These are phyloP conservation scores for Cryphonectria naterciae DNA, from an alignment of 2,329 filamentous ascomycete species.

Conservation along the genomic window DNA sequence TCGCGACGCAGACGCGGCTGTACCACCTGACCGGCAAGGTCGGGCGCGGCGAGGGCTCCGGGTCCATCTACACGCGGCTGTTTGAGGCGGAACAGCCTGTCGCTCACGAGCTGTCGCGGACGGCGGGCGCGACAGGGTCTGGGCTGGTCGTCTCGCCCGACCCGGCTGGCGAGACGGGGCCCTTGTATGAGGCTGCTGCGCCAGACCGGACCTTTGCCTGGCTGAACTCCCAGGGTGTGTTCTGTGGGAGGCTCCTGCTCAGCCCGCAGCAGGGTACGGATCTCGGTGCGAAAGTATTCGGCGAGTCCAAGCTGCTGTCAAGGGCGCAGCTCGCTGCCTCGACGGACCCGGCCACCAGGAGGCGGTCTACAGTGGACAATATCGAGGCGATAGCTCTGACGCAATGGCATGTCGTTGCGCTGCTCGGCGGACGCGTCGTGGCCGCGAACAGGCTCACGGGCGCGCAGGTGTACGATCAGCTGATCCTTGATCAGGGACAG, in stretches of 20 bases:
- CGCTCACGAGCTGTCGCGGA: constrained; percentile 70
- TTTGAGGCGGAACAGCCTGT: constrained; percentile 86
- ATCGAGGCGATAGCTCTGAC: constrained; percentile 83
- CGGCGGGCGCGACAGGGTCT: constrained; percentile 61
- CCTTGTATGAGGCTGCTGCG: constrained; percentile 57
- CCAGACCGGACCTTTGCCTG: constrained; percentile 83
- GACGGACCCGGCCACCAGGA: constrained; percentile 66
- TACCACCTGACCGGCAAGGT: constrained; percentile 82
- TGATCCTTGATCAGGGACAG: constrained; percentile 79
- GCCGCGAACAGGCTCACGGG: constrained; percentile 88
- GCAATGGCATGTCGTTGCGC: constrained; percentile 87
- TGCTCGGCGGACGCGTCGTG: constrained; percentile 82
- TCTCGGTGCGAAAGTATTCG: constrained; percentile 75
- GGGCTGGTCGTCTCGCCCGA: constrained; percentile 79
- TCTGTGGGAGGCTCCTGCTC: constrained; percentile 78
- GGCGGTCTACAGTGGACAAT: constrained; percentile 68
- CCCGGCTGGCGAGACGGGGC: constrained; percentile 52
- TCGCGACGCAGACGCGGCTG: constrained; percentile 77
- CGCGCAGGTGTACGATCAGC: constrained; percentile 83
- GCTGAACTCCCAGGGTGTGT: constrained; percentile 85
- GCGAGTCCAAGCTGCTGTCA: constrained; percentile 76
- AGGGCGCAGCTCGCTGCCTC: constrained; percentile 70
- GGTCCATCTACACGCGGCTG: constrained; percentile 82
- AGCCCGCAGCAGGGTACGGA: constrained; percentile 55
- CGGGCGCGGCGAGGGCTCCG: constrained; percentile 76